Evolutionary conservation across 2,329 filamentous ascomycete genomes (phyloP).

Genomic region (Trichothecium sympodiale): DNA sequence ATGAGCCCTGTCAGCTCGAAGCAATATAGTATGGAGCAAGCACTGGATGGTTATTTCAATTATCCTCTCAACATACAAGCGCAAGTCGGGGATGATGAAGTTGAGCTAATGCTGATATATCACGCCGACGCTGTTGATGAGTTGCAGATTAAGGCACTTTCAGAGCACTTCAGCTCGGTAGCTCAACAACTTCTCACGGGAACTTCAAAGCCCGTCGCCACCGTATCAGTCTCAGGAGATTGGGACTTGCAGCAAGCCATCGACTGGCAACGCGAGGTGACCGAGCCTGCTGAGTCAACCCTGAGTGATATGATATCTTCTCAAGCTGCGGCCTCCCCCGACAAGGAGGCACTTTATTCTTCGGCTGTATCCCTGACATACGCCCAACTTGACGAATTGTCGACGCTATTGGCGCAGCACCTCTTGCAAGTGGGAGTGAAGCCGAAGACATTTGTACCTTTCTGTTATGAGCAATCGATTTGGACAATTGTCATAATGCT

Average conservation of each 20-base stretch:
- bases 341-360: constrained; percentile 10
- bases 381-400: constrained; percentile 10
- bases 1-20: constrained; percentile 1
- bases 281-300: neutral
- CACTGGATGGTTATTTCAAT: constrained; percentile 5
- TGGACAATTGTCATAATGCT: constrained; percentile 21
- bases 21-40: neutral
- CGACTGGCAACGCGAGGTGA: neutral
- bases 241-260: constrained; percentile 2
- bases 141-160: neutral
- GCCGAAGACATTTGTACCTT: constrained; percentile 14
- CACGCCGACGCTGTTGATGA: neutral
- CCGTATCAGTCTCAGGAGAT: neutral
- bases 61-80: constrained; percentile 2
- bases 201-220: neutral
- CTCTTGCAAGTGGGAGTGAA: constrained; percentile 9
- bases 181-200: neutral
- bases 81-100: neutral
- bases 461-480: constrained; percentile 24
- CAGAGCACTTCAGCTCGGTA: constrained; percentile 1
- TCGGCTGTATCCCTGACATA: constrained; percentile 16
- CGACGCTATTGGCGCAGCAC: constrained; percentile 6
- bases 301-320: constrained; percentile 2
- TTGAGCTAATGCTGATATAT: constrained; percentile 2
- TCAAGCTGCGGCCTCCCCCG: constrained; percentile 8